Evolutionary conservation across 768 basidiomycete species (phyloP), one percentile per base, ranked within the genome.

Genomic region (Boletus vinaceobasis): DNA sequence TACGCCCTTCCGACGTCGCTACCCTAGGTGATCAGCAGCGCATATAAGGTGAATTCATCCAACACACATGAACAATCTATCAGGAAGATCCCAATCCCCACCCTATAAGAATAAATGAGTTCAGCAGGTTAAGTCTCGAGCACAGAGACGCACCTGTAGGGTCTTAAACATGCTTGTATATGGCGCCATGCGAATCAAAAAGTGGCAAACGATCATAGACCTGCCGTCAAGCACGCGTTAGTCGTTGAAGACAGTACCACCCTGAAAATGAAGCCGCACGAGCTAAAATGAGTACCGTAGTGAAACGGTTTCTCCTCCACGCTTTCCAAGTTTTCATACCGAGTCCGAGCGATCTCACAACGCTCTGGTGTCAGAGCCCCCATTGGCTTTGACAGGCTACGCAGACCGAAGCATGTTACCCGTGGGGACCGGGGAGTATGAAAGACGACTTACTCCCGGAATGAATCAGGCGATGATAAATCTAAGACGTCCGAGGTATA

Each of bases 101-200:
- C 95, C 95, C 83, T 96, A 75, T 0, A 13, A 33, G 32, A 45
- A 36, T 2, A 3, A 7, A 27, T 52, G 2, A 39, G n/a, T 21
- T 15, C 1, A 32, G 14, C 9, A 6, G 3, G 21, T 39, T 35
- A 32, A n/a, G 31, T 43, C 32, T 14, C 36, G 2, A 21, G 38
- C 19, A 5, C 17, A 11, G 29, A 19, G 21, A 43, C 74, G 56
- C 49, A 80, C 82, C 75, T 85, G 84, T 32, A 97, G 71, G 3
- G 90, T 92, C 73, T 94, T 92, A 78, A 95, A 98, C 87, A 96
- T 95, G 65, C 88, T 85, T 26, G 93, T 95, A 68, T 89, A 98
- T 0, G 95, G 95, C 14, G 87, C 84, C 62, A 95, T 74, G 21
- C 95, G 81, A 51, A 98, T 95, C 61, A 96, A 73, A 74, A 90